A percentile compares a stretch with the other conserved stretches of the same genome.
Evolutionary conservation across 768 basidiomycete genomes (phyloP).

Genomic region (Lactifluus rugatus): DNA sequence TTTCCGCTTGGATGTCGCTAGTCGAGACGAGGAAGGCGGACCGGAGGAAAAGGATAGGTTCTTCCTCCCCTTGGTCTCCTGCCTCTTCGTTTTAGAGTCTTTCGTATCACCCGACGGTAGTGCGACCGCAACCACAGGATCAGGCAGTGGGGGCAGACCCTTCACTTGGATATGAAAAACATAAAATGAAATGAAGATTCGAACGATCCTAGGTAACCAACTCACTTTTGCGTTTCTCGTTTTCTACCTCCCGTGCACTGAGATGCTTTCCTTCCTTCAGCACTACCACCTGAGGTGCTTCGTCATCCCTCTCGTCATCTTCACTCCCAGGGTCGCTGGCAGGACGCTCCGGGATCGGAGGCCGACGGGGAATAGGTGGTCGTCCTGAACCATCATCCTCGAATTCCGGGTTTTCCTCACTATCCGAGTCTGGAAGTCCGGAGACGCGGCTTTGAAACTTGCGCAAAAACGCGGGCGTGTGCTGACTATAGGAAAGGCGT

Average conservation of each 20-base stretch:
- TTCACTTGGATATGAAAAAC: conserved; percentile 34
- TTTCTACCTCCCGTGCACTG: conserved; percentile 65
- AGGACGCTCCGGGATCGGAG: conserved; percentile 60
- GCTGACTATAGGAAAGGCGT: conserved; percentile 50
- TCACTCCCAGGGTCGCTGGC: conserved; percentile 62
- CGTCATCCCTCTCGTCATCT: conserved; percentile 55
- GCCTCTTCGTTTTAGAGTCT: not conserved
- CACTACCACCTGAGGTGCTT: conserved; percentile 84
- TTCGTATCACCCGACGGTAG: not conserved
- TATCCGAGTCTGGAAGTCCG: conserved; percentile 41
- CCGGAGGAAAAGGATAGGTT: conserved; percentile 35
- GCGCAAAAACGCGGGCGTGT: conserved; percentile 54
- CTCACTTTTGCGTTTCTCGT: conserved; percentile 63
- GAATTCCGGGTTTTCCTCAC: conserved; percentile 41
- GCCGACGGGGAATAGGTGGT: conserved; percentile 66
- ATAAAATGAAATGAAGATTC: too few species aligned
- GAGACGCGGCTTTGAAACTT: conserved; percentile 55
- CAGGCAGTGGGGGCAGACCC: conserved; percentile 47
- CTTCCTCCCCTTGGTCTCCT: conserved; percentile 18
- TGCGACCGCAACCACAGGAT: conserved; percentile 21
- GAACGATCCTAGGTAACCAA: not conserved
- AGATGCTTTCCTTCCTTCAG: conserved; percentile 84
- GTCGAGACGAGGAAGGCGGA: conserved; percentile 13
- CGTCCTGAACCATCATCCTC: conserved; percentile 61
- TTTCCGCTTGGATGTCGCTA: conserved; percentile 27